Evolutionary conservation across 2,329 filamentous ascomycete species (phyloP).

Genomic region (Graphilbum fragrans): DNA sequence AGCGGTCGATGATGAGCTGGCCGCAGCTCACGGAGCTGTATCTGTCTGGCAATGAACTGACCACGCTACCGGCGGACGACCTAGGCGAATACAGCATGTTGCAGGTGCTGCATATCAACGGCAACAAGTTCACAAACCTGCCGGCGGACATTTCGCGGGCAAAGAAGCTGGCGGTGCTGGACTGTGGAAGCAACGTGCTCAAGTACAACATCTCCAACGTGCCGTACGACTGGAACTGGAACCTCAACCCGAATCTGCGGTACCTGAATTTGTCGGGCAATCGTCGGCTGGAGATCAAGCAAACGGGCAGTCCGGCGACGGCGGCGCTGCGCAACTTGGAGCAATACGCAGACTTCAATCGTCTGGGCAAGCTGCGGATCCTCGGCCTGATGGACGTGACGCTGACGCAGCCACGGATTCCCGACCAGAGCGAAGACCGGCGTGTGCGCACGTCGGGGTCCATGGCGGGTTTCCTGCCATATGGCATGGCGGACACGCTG

Average conservation of each 20-base stretch:
- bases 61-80: slow-evolving; percentile 83
- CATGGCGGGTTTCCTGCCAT: slow-evolving; percentile 76
- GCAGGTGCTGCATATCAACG: slow-evolving; percentile 88
- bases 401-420: slow-evolving; percentile 81
- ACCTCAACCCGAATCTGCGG: slow-evolving; percentile 87
- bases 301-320: slow-evolving; percentile 27
- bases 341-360: slow-evolving; percentile 81
- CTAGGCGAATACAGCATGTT: slow-evolving; percentile 80
- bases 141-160: slow-evolving; percentile 93
- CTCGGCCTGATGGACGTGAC: slow-evolving; percentile 97
- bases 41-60: slow-evolving; percentile 87
- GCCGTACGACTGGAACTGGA: slow-evolving; percentile 99
- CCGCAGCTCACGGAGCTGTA: slow-evolving; percentile 84
- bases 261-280: slow-evolving; percentile 96
- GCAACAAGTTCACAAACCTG: slow-evolving; percentile 93
- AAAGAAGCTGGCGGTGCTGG: slow-evolving; percentile 79
- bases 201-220: slow-evolving; percentile 99
- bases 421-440: slow-evolving; percentile 88
- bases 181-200: slow-evolving; percentile 86
- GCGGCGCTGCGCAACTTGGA: slow-evolving; percentile 39
- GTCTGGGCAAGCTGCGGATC: slow-evolving; percentile 70
- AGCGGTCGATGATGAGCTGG: slow-evolving; percentile 80
- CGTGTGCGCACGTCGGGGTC: slow-evolving; percentile 97
- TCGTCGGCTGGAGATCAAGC: slow-evolving; percentile 85
- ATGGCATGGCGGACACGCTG: slow-evolving; percentile 94